phyloP scores from a whole-genome alignment of 2,329 filamentous ascomycete genomes.

The Monosporascus sp. region DNA sequence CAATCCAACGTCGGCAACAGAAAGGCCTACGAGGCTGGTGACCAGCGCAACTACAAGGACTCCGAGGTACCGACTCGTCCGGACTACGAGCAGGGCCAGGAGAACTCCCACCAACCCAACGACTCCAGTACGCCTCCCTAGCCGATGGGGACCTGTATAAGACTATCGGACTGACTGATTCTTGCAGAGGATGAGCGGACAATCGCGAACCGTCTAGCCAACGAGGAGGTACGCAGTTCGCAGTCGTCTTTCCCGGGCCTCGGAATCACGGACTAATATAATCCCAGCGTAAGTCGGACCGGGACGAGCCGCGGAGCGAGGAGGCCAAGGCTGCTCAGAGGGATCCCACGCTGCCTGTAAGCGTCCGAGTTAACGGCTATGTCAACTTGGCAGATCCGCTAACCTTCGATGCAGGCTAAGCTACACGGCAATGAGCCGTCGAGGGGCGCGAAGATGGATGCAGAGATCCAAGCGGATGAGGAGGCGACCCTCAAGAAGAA shows the following conservation, averaged over 20 bases:
- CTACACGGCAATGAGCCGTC: conserved; percentile 70
- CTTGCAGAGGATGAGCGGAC: conserved; percentile 61
- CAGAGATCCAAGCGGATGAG: conserved; percentile 63
- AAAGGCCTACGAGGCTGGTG: conserved; percentile 67
- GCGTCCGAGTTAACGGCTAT: conserved; percentile 19
- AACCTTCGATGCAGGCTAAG: conserved; percentile 41
- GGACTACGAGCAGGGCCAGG: conserved; percentile 67
- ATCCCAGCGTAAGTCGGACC: conserved; percentile 20
- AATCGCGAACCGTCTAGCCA: conserved; percentile 66
- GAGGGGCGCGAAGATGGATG: conserved; percentile 66
- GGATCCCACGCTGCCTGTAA: conserved; percentile 56
- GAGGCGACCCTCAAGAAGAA: conserved; percentile 59
- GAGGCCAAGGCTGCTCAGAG: conserved; percentile 43
- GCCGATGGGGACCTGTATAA: not conserved
- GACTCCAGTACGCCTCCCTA: conserved; percentile 60
- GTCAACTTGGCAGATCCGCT: not conserved
- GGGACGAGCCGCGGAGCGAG: conserved; percentile 39
- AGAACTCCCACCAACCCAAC: conserved; percentile 60
- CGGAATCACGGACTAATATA: conserved; percentile 1
- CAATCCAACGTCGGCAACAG: conserved; percentile 62
- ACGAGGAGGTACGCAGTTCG: conserved; percentile 45
- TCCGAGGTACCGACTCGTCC: conserved; percentile 45
- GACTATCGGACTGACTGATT: conserved; percentile 10
- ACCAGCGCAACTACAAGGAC: conserved; percentile 63
- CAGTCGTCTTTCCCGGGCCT: conserved; percentile 8